phyloP scores from a whole-genome alignment of 169 alveolate genomes.

The Eimeria falciformis region DNA sequence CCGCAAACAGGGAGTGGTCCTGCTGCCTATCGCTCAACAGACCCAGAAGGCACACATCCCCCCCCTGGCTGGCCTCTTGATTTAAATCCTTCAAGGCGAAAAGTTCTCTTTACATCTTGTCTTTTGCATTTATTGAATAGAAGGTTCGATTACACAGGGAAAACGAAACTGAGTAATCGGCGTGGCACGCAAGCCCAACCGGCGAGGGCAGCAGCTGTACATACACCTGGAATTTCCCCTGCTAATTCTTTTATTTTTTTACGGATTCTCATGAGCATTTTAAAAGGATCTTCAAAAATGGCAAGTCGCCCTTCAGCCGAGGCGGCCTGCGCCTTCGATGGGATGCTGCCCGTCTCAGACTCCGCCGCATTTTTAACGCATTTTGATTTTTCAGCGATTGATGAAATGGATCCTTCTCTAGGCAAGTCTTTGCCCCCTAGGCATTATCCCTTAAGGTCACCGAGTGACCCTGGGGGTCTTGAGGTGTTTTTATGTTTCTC shows the following conservation, averaged over 20 bases:
- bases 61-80: too few species aligned
- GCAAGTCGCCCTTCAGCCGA: conserved; percentile 51
- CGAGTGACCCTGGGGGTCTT: too few species aligned
- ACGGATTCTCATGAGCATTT: not conserved
- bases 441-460: too few species aligned
- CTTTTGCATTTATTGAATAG: too few species aligned
- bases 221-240: not conserved
- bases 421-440: conserved; percentile 77
- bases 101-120: too few species aligned
- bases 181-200: conserved; percentile 19
- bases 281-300: conserved; percentile 17
- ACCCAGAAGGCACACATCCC: too few species aligned
- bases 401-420: conserved; percentile 95
- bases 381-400: conserved; percentile 93
- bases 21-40: too few species aligned
- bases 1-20: too few species aligned
- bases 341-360: conserved; percentile 67
- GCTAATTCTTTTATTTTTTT: not conserved
- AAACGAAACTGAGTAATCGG: not conserved
- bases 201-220: not conserved
- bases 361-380: conserved; percentile 67
- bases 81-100: too few species aligned
- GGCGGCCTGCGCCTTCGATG: conserved; percentile 72
- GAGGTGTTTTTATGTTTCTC: too few species aligned
- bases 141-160: not conserved